phyloP scores from a whole-genome alignment of 495 filamentous ascomycete genomes.

The Xylaria bambusicola region DNA sequence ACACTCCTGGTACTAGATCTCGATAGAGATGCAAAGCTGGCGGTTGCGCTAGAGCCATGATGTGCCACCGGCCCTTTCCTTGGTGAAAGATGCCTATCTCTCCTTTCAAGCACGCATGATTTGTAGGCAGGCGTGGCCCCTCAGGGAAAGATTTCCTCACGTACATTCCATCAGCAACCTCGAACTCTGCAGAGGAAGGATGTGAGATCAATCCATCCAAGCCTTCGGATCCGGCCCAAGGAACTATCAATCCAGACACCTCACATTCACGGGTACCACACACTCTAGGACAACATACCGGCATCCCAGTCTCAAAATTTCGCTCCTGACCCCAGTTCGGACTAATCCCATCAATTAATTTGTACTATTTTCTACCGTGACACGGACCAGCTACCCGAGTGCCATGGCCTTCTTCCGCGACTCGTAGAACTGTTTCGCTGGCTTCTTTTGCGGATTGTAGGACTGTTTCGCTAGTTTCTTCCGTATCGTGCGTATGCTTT shows the following conservation, averaged over 20 bases:
- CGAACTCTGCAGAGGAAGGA: too few species aligned
- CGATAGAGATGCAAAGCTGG: not conserved
- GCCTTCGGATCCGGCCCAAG: too few species aligned
- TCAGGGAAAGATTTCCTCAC: not conserved
- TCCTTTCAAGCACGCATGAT: not conserved
- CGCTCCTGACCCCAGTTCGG: not conserved
- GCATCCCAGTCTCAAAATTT: too few species aligned
- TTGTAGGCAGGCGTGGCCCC: not conserved
- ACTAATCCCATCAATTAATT: too few species aligned
- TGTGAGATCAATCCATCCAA: too few species aligned
- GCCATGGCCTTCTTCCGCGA: conserved; percentile 16
- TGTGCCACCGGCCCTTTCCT: not conserved
- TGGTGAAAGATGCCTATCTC: not conserved
- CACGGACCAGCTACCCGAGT: too few species aligned
- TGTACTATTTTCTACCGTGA: too few species aligned
- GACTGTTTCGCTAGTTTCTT: conserved; percentile 12
- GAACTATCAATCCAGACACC: too few species aligned
- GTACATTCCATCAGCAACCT: not conserved
- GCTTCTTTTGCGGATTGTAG: too few species aligned
- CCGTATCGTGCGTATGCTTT: conserved; percentile 5
- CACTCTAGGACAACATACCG: too few species aligned
- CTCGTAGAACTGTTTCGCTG: too few species aligned
- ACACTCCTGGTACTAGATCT: too few species aligned
- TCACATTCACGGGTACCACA: not conserved
- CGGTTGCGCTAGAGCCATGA: not conserved